Conservation (phyloP, 192 early-diverging fungal genomes). For the Backusella psychrophila region DNA sequence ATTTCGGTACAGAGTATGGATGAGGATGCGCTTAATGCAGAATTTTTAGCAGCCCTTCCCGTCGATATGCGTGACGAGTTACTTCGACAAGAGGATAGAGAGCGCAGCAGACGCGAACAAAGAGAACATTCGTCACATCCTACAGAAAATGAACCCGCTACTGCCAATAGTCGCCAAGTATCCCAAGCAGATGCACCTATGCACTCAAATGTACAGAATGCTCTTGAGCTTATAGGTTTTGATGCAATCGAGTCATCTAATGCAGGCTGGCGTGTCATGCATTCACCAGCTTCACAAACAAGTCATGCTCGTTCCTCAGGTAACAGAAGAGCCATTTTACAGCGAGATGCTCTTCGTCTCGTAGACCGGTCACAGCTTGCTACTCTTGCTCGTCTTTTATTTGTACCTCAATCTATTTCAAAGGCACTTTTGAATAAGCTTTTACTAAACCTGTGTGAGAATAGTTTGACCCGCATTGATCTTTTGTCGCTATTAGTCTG, state of each 20-base stretch:
- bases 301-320: neutral
- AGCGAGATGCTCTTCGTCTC: conserved; percentile 72
- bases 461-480: conserved; percentile 80
- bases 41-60: conserved; percentile 92
- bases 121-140: conserved; percentile 34
- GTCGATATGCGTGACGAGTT: conserved; percentile 90
- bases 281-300: neutral
- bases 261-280: neutral
- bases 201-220: neutral
- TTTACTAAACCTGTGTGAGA: conserved; percentile 86
- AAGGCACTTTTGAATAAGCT: conserved; percentile 61
- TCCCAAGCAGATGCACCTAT: neutral
- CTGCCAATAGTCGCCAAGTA: neutral
- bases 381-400: conserved; percentile 85
- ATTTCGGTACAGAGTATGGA: conserved; percentile 29
- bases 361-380: conserved; percentile 79
- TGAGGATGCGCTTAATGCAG: conserved; percentile 56
- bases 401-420: conserved; percentile 79
- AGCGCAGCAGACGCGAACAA: conserved; percentile 60
- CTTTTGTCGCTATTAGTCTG: conserved; percentile 85
- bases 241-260: neutral
- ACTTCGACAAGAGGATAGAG: conserved; percentile 67
- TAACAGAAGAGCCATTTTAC: conserved; percentile 37
- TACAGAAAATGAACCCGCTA: conserved; percentile 5
- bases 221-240: neutral